Evolutionary conservation across 2,329 filamentous ascomycete genomes (phyloP).

Genomic region (Stagonosporopsis rhizophila): DNA sequence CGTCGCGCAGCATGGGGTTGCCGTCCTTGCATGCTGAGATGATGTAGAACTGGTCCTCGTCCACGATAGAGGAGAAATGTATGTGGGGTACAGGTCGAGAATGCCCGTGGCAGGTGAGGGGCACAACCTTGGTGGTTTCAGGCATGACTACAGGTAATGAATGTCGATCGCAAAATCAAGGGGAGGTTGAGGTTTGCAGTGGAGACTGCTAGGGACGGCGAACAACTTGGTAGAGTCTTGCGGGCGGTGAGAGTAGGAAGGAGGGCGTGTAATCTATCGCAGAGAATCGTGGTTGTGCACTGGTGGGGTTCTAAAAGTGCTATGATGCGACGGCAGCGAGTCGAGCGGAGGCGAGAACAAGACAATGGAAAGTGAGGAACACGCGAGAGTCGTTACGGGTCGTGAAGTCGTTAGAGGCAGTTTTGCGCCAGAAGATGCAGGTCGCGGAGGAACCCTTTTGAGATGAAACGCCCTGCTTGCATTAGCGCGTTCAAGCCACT

Average conservation of each 20-base stretch:
- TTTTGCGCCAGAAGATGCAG: conserved; percentile 16
- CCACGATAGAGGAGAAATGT: conserved; percentile 83
- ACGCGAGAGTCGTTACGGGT: conserved; percentile 38
- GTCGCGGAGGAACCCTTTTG: conserved; percentile 12
- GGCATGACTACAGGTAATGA: conserved; percentile 33
- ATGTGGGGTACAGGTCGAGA: conserved; percentile 91
- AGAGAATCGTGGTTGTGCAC: conserved; percentile 14
- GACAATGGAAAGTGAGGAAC: conserved; percentile 26
- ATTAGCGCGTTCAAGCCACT: conserved; percentile 9
- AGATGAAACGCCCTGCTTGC: conserved; percentile 17
- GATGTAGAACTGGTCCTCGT: conserved; percentile 86
- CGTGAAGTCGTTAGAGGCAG: conserved; percentile 39
- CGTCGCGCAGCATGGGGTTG: conserved; percentile 97
- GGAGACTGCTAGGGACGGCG: neutral
- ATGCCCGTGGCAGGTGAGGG: conserved; percentile 92
- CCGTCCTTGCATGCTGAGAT: conserved; percentile 97
- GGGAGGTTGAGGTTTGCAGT: conserved; percentile 3
- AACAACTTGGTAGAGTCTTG: conserved; percentile 5
- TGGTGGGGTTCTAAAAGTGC: conserved; percentile 2
- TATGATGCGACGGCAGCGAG: conserved; percentile 5
- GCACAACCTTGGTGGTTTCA: conserved; percentile 70
- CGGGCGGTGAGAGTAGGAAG: conserved; percentile 23
- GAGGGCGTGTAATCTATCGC: conserved; percentile 23
- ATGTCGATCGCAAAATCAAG: conserved; percentile 4
- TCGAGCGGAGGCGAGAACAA: conserved; percentile 2